These are phyloP conservation scores for Aureobasidium melanogenum DNA, from an alignment of 2,329 filamentous ascomycete species.

Conservation along the genomic window DNA sequence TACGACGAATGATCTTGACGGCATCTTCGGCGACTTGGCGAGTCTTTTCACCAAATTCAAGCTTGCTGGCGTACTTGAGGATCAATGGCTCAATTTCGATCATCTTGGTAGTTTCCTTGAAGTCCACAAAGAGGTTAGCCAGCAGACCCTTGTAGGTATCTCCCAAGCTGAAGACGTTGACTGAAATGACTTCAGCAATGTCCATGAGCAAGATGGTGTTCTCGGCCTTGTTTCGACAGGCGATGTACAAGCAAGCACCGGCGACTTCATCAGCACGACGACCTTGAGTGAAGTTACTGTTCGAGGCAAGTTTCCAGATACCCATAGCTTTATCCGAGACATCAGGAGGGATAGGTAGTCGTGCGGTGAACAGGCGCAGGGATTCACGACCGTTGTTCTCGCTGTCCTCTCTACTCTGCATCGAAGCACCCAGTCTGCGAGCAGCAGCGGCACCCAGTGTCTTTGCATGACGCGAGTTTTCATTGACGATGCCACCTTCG, in stretches of 20 bases:
- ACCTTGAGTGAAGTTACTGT: slow-evolving; percentile 66
- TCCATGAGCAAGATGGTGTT: slow-evolving; percentile 93
- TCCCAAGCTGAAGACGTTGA: slow-evolving; percentile 89
- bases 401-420: slow-evolving; percentile 50
- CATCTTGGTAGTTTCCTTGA: slow-evolving; percentile 32
- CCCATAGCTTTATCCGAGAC: slow-evolving; percentile 31
- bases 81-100: slow-evolving; percentile 64
- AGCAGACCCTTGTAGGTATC: slow-evolving; percentile 80
- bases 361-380: slow-evolving; percentile 30
- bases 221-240: slow-evolving; percentile 67
- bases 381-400: slow-evolving; percentile 33
- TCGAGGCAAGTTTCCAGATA: slow-evolving; percentile 43
- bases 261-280: slow-evolving; percentile 77
- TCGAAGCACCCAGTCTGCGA: slow-evolving; percentile 39
- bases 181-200: slow-evolving; percentile 71
- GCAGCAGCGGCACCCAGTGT: slow-evolving; percentile 42
- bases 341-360: slow-evolving; percentile 29
- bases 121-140: slow-evolving; percentile 57
- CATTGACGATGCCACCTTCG: slow-evolving; percentile 79
- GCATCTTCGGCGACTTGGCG: slow-evolving; percentile 83
- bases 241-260: slow-evolving; percentile 84
- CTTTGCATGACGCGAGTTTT: slow-evolving; percentile 73
- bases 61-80: slow-evolving; percentile 78
- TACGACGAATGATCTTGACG: slow-evolving; percentile 76
- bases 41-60: slow-evolving; percentile 79